Base-by-base conservation (phyloP, 1,139 yeast genomes). In the Blastobotrys proliferans region DNA sequence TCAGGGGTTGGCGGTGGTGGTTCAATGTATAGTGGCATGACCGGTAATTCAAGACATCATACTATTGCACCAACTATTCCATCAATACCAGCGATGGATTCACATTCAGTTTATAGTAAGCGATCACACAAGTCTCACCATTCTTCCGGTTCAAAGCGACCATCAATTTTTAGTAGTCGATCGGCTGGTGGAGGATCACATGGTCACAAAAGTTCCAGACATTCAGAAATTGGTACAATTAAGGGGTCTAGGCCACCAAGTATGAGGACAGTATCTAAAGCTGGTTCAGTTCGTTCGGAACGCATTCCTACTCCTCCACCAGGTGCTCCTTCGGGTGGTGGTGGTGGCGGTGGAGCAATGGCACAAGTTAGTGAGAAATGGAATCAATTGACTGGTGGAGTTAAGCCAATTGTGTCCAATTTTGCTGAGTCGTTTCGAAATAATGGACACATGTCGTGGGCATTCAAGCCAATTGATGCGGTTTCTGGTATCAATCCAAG, bases 401-500 rank as follows among this genome's bases (percentile, higher is more conserved):
- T 38, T 26, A 41, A 41, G 18, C 48, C 48, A 16, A 41, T 38
- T 8, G 35, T 41, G 2, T 34, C 43, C 16, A 36, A 39, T 14
- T 50, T 54, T 44, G 54, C 51, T 13, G 48, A 49, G 21, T 35
- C 41, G 26, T 50, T 56, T 38, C 48, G 61, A 13, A 45, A 43
- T 21, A 51, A 55, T 28, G 58, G 60, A 1, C 49, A 57, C 19
- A 30, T 55, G 14, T 55, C 62, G 26, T 46, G 54, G 16, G 46
- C 56, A n/a, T 52, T 58, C 21, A 45, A 54, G 11, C 62, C 62
- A 6, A 51, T 58, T 17, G 62, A 58, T 37, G 61, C 60, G 0
- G 51, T 58, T 11, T 59, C 59, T 5, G 61, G 55, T 40, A 51
- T 48, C 6, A 52, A 52, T 26, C 64, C 63, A 1, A 45, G 52